These are phyloP conservation scores for Gliomastix tumulicola DNA, from an alignment of 2,329 filamentous ascomycete species.

Conservation along the genomic window DNA sequence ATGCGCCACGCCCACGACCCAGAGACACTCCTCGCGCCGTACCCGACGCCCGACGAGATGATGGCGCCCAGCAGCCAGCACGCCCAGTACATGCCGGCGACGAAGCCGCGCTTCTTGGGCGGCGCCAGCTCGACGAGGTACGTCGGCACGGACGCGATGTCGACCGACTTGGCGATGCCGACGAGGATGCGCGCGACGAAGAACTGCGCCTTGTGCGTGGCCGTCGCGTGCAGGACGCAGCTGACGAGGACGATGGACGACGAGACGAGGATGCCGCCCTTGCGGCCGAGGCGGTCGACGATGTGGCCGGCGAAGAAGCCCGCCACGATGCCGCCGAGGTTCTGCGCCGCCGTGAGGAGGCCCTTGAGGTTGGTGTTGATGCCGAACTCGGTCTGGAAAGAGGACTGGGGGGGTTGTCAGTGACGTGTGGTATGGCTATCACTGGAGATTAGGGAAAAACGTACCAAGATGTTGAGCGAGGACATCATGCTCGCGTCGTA, in stretches of 20 bases:
- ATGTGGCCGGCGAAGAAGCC: conserved; percentile 32
- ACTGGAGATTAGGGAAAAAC: too few relatives aligned
- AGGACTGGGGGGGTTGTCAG: neutral
- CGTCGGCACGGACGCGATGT: conserved; percentile 35
- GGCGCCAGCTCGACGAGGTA: conserved; percentile 40
- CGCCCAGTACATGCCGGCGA: conserved; percentile 13
- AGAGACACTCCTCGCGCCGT: conserved; percentile 15
- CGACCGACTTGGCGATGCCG: conserved; percentile 34
- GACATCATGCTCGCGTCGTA: conserved; percentile 48
- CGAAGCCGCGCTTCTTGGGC: conserved; percentile 8
- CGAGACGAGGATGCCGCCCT: conserved; percentile 12
- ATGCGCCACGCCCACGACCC: conserved; percentile 24
- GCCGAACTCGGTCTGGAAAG: conserved; percentile 48
- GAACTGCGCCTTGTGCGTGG: conserved; percentile 45
- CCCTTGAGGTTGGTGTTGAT: conserved; percentile 44
- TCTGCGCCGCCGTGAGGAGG: conserved; percentile 48
- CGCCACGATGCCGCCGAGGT: conserved; percentile 41
- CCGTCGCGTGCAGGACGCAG: conserved; percentile 36
- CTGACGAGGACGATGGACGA: conserved; percentile 34
- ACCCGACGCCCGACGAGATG: conserved; percentile 16
- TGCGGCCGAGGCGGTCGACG: conserved; percentile 18
- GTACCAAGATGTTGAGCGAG: conserved; percentile 49
- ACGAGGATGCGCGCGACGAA: conserved; percentile 36
- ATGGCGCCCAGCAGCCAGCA: conserved; percentile 20
- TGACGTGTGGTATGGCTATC: too few relatives aligned